Evolutionary conservation across 495 filamentous ascomycete species (phyloP).

Genomic region (Hyphodiscus hymeniophilus): DNA sequence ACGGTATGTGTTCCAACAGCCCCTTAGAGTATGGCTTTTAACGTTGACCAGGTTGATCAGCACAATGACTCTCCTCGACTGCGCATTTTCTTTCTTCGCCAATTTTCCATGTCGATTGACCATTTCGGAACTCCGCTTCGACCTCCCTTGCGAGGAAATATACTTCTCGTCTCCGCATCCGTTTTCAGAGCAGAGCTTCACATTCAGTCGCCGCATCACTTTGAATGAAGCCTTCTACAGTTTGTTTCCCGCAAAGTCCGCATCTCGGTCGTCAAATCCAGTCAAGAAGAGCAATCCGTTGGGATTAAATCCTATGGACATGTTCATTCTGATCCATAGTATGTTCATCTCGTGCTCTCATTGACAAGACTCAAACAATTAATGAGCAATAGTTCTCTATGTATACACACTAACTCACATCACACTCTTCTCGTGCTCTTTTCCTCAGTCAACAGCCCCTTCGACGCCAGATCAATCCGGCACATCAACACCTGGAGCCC

Average conservation of each 20-base stretch:
- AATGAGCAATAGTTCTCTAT: slow-evolving; percentile 12
- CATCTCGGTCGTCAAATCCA: neutral
- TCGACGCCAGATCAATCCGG: neutral
- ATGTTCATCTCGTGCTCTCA: neutral
- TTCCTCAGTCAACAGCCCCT: neutral
- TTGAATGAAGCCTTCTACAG: slow-evolving; percentile 13
- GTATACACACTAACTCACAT: slow-evolving; percentile 14
- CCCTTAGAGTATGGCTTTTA: neutral
- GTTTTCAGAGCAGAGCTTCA: slow-evolving; percentile 9
- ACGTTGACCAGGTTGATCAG: slow-evolving; percentile 8
- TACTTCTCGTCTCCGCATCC: slow-evolving; percentile 9
- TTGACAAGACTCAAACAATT: no score
- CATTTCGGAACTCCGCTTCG: slow-evolving; percentile 12
- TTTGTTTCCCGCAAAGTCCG: slow-evolving; percentile 6
- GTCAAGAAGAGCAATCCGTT: slow-evolving; percentile 9
- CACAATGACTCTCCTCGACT: slow-evolving; percentile 13
- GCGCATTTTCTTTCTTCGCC: slow-evolving; percentile 11
- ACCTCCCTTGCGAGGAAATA: slow-evolving; percentile 13
- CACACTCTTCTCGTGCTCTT: slow-evolving; percentile 8
- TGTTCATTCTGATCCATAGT: slow-evolving; percentile 17
- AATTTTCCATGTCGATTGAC: slow-evolving; percentile 10
- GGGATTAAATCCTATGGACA: slow-evolving; percentile 13
- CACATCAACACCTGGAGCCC: neutral
- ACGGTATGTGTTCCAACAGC: neutral
- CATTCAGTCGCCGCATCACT: slow-evolving; percentile 4